A percentile compares a stretch with the other conserved stretches of the same genome.
Conservation (phyloP, 148 eudicot species). For the Dianthus caryophyllus region DNA sequence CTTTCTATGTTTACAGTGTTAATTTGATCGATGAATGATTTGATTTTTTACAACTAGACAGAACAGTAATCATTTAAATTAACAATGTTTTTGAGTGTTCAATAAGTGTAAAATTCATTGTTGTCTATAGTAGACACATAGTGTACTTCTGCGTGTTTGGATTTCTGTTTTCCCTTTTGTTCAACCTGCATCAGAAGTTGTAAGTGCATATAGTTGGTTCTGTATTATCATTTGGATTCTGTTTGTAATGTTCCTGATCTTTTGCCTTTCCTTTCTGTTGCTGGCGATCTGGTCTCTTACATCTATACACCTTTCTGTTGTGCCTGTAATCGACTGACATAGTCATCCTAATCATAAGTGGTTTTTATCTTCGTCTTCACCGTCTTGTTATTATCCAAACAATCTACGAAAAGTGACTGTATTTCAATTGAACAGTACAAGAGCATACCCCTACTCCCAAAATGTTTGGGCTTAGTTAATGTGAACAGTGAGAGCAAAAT, state of each 20-base stretch:
- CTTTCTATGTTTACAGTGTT: not conserved
- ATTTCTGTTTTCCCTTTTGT: not conserved
- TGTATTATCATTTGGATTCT: not conserved
- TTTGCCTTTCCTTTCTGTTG: not conserved
- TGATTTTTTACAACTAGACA: not conserved
- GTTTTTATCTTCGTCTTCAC: not conserved
- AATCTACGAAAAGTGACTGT: not conserved
- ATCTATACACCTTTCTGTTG: not conserved
- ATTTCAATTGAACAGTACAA: not conserved
- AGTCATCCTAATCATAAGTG: too few species aligned
- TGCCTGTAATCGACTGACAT: not conserved
- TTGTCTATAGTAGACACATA: not conserved
- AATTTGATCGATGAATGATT: not conserved
- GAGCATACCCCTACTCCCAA: not conserved
- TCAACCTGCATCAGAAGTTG: not conserved
- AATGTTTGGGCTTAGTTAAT: not conserved
- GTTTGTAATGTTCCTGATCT: not conserved
- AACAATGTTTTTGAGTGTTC: not conserved
- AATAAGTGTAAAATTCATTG: constrained; percentile 9
- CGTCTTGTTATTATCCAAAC: not conserved
- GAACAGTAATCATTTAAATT: not conserved
- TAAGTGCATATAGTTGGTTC: not conserved
- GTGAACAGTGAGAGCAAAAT: not conserved
- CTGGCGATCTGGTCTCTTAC: not conserved
- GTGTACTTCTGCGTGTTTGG: not conserved